phyloP scores from a whole-genome alignment of 495 filamentous ascomycete genomes.

The Xylaria flabelliformis region DNA sequence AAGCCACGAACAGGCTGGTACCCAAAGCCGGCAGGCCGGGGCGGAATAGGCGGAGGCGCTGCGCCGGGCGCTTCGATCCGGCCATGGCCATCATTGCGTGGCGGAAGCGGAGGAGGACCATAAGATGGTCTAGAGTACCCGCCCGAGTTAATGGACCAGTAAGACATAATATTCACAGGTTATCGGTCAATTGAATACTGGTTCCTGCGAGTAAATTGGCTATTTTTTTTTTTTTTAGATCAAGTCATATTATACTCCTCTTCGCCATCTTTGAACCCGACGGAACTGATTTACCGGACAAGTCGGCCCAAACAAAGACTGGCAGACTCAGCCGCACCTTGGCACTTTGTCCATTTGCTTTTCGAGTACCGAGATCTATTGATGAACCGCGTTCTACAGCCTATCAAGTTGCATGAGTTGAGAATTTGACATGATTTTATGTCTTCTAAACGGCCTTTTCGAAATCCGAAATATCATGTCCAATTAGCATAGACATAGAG shows the following conservation, averaged over 20 bases:
- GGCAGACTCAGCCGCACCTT: slow-evolving; percentile 22
- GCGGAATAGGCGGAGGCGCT: slow-evolving; percentile 18
- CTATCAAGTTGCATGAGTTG: background rate
- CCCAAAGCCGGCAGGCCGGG: slow-evolving; percentile 13
- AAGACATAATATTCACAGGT: background rate
- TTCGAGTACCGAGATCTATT: slow-evolving; percentile 16
- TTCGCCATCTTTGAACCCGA: background rate
- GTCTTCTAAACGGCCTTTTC: background rate
- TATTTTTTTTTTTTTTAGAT: background rate
- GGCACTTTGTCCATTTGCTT: slow-evolving; percentile 10
- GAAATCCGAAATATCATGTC: background rate
- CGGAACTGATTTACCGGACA: background rate
- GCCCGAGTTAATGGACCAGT: slow-evolving; percentile 3
- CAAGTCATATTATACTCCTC: background rate
- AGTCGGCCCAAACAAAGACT: background rate
- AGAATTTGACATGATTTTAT: background rate
- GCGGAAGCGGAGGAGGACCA: slow-evolving; percentile 19
- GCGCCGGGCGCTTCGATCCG: background rate
- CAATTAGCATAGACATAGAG: background rate
- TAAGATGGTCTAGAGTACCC: slow-evolving; percentile 2
- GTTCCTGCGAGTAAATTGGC: background rate
- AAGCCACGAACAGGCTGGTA: slow-evolving; percentile 3
- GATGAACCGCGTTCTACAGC: background rate
- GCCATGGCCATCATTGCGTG: slow-evolving; percentile 4
- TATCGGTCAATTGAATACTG: background rate